Evolutionary conservation across 2,329 filamentous ascomycete species (phyloP).

Genomic region (Apiospora saccharicola): DNA sequence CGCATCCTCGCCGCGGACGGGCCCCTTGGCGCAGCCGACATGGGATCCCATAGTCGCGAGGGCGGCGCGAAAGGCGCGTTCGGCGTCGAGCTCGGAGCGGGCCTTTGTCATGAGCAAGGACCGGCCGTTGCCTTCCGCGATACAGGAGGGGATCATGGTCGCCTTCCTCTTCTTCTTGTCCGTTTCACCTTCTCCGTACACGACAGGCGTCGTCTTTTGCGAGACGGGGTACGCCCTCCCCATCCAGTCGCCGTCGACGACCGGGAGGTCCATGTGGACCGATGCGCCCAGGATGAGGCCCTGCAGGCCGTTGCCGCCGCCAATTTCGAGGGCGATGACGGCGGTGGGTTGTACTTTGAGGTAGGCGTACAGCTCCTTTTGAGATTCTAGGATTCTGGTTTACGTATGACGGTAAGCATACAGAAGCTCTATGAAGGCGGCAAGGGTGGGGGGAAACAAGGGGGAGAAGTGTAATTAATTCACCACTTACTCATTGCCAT

Average conservation of each 20-base stretch:
- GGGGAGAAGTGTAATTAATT: background rate
- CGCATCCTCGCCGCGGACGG: conserved; percentile 57
- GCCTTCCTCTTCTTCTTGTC: conserved; percentile 44
- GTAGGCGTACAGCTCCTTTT: conserved; percentile 58
- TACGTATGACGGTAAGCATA: background rate
- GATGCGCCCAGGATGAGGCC: conserved; percentile 63
- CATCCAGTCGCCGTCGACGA: conserved; percentile 66
- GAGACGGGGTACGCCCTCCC: conserved; percentile 61
- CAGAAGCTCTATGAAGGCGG: background rate
- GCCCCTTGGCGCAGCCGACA: conserved; percentile 56
- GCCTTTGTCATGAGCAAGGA: conserved; percentile 53
- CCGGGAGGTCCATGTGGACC: conserved; percentile 57
- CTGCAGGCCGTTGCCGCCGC: conserved; percentile 70
- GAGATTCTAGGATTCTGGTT: conserved; percentile 52
- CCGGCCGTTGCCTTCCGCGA: conserved; percentile 55
- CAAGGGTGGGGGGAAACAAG: background rate
- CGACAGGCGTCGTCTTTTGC: conserved; percentile 61
- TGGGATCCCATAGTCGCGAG: conserved; percentile 62
- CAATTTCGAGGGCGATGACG: conserved; percentile 63
- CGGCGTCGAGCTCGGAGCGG: conserved; percentile 55
- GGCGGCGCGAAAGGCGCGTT: conserved; percentile 58
- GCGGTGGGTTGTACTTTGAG: conserved; percentile 52
- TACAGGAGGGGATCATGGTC: conserved; percentile 51
- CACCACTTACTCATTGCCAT: conserved; percentile 55
- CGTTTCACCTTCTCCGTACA: conserved; percentile 29